Evolutionary conservation across 768 basidiomycete genomes (phyloP).

Genomic region (Hericium erinaceus): DNA sequence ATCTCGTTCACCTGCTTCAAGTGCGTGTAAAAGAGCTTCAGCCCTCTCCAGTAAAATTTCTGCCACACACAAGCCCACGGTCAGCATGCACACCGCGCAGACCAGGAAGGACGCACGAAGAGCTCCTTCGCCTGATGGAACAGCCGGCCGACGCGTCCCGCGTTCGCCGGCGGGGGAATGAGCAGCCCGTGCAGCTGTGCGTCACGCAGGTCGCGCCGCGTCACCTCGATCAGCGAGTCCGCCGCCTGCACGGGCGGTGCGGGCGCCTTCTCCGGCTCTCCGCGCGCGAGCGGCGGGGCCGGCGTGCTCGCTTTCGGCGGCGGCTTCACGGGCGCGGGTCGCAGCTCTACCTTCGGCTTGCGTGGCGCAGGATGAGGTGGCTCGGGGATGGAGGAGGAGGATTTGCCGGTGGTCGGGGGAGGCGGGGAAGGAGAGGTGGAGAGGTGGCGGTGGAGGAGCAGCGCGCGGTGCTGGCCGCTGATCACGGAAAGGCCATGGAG

Average conservation of each 20-base stretch:
- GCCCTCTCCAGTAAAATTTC: conserved; percentile 82
- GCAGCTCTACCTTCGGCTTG: conserved; percentile 46
- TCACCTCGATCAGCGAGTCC: conserved; percentile 33
- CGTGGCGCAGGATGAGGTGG: conserved; percentile 16
- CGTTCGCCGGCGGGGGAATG: conserved; percentile 51
- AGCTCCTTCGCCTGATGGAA: conserved; percentile 39
- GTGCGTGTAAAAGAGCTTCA: conserved; percentile 62
- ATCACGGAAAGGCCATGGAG: background rate
- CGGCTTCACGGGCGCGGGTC: conserved; percentile 53
- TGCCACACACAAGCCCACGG: background rate
- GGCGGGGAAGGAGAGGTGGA: conserved; percentile 13
- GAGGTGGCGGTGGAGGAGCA: conserved; percentile 12
- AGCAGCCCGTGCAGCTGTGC: conserved; percentile 65
- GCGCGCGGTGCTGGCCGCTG: background rate
- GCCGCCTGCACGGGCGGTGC: background rate
- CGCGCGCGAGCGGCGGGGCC: conserved; percentile 9
- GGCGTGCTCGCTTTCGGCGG: conserved; percentile 21
- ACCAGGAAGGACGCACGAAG: conserved; percentile 25
- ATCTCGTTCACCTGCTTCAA: conserved; percentile 47
- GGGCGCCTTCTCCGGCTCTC: background rate
- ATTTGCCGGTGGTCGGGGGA: conserved; percentile 10
- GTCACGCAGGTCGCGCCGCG: conserved; percentile 52
- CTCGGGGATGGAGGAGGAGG: conserved; percentile 17
- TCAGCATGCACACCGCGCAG: conserved; percentile 1
- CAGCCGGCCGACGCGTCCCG: conserved; percentile 44